These are phyloP conservation scores for Aspergillus saccharolyticus DNA, from an alignment of 495 filamentous ascomycete genomes.

Conservation along the genomic window DNA sequence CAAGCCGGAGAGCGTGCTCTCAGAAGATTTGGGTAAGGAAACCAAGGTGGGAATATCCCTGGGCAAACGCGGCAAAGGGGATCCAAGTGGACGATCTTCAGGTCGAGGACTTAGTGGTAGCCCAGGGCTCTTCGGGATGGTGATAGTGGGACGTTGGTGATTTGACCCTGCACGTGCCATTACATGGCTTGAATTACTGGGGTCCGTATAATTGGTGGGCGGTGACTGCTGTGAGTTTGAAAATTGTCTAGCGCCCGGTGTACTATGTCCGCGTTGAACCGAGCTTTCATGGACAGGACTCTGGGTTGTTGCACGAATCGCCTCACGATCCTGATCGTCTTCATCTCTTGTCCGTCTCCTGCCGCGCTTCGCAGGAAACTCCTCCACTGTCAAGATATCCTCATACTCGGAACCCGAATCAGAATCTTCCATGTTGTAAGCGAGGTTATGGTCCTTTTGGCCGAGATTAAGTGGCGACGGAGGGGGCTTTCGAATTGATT, in stretches of 20 bases:
- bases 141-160: constrained; percentile 32
- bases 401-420: constrained; percentile 83
- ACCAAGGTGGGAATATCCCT: constrained; percentile 44
- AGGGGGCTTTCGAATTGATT: constrained; percentile 70
- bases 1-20: constrained; percentile 48
- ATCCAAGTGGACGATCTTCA: constrained; percentile 64
- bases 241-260: constrained; percentile 3
- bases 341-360: constrained; percentile 82
- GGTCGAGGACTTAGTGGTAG: constrained; percentile 86
- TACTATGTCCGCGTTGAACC: not conserved
- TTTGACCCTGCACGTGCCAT: constrained; percentile 18
- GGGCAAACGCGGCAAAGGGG: constrained; percentile 63
- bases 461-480: constrained; percentile 78
- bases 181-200: constrained; percentile 33
- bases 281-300: constrained; percentile 5
- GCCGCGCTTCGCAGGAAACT: constrained; percentile 61
- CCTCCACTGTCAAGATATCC: constrained; percentile 63
- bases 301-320: constrained; percentile 55
- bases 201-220: constrained; percentile 24
- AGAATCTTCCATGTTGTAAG: constrained; percentile 44
- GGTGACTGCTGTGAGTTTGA: constrained; percentile 25
- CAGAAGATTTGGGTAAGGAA: constrained; percentile 66
- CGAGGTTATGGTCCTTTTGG: constrained; percentile 33
- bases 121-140: constrained; percentile 75
- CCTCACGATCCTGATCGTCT: constrained; percentile 75